Base-by-base conservation (phyloP, 2,329 filamentous ascomycete genomes). In the Diaporthe helianthi region DNA sequence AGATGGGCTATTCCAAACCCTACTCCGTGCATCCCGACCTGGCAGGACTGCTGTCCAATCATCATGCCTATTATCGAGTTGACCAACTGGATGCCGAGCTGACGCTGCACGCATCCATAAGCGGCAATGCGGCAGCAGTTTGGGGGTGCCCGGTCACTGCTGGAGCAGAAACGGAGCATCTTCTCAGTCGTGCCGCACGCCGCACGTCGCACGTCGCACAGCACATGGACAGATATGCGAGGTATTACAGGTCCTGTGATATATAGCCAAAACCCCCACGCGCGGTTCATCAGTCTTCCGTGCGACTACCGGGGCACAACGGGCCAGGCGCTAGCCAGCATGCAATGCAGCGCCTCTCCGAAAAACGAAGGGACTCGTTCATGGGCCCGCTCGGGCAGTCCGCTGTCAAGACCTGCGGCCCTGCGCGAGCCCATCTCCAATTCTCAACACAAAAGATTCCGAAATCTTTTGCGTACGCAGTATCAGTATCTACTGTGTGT, bases 61-160 rank as follows among this genome's bases (percentile, higher is more conserved):
- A 47, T 10, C 12, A 36, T n/a, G 58, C 58, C 58, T 61, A 26
- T 36, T 9, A 19, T n/a, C 8, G 7, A 29, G 22, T 46, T 41
- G 46, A 38, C 69, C 69, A 71, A 69, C 53, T 60, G 53, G 52
- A 63, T 38, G 33, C 22, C 53, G 31, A 61, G 46, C 53, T 51
- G 52, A 54, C 15, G 69, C 47, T 54, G 52, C 69, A 65, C 47
- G 29, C 65, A 54, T 53, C 69, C 65, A 53, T 47, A 70, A 65
- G 41, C 58, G 69, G 69, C 26, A 70, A 60, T 53, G 52, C 44
- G 41, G 44, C 33, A 60, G 19, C 52, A 47, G 44, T 19, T 26
- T 36, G 29, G 38, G 46, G 64, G 33, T 38, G 10, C 41, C 33
- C 44, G 52, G 64, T 17, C 52, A 29, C 24, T 38, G 10, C 41